Evolutionary conservation across 2,329 filamentous ascomycete species (phyloP), one percentile per base, ranked within the genome.

Genomic region (Elsinoe arachidis): DNA sequence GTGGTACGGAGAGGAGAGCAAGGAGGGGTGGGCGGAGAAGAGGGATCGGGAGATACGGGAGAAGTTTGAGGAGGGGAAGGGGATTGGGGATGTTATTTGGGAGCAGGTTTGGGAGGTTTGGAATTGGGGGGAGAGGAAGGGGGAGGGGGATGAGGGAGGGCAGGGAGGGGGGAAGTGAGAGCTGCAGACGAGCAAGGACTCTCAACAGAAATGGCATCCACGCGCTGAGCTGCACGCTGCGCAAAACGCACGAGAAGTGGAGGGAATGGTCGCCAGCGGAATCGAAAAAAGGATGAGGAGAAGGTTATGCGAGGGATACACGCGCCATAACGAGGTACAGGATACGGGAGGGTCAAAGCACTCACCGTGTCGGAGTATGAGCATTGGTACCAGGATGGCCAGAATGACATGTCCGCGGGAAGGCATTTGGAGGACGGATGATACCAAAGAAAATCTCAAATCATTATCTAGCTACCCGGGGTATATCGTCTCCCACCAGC

Each of bases 11-110:
- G 58, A 60, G 6, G 69, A 68, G 47, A 70, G 73, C 63, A 66
- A 67, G 52, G 73, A 74, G 56, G 73, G 70, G 12, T 78, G 76
- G 76, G 75, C 73, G 63, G 62, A 59, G 26, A 64, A 70, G 61
- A 62, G 74, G 56, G 60, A 76, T 60, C 68, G 70, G 60, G 75
- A 77, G 67, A 74, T 76, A 60, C 69, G 69, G 66, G 73, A 73
- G 62, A 69, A 70, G 60, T 58, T 71, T 17, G 69, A 70, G 41
- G 68, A 69, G 52, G 70, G 70, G 1, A 71, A 71, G 51, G 66
- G 69, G 3, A 67, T 69, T 60, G 66, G 62, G 5, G 70, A 71
- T 59, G 69, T 72, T 63, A 72, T 72, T 37, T 63, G 64, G 57
- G 70, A 72, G 61, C 70, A 72, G 64, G 68, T 72, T 19, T 61